Evolutionary conservation across 164 flowering plant species (phyloP).

Genomic region (Kalanchoe fedtschenkoi): DNA sequence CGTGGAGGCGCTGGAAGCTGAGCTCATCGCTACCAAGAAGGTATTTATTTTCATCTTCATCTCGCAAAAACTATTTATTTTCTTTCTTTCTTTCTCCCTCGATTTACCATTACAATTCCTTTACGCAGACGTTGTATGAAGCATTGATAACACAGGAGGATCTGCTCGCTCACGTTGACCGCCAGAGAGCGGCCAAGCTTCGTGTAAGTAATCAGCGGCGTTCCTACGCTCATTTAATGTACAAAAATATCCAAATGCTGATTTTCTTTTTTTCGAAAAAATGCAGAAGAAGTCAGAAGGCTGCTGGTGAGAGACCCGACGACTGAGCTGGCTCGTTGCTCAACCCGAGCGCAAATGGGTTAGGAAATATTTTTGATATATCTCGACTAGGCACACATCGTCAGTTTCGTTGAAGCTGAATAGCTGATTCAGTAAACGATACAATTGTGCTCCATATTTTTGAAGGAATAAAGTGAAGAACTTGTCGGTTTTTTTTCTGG

Average conservation of each 20-base stretch:
- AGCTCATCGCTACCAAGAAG: slow-evolving; percentile 84
- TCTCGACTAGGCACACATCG: not conserved
- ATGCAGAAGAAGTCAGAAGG: slow-evolving; percentile 1
- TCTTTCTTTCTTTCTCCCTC: not conserved
- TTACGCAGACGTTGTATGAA: slow-evolving; percentile 67
- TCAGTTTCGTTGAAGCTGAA: not conserved
- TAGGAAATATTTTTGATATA: not conserved
- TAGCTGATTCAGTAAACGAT: not conserved
- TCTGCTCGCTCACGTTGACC: slow-evolving; percentile 71
- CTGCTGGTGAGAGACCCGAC: not conserved
- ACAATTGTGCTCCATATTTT: no score
- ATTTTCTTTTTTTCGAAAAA: not conserved
- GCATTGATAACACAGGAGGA: slow-evolving; percentile 89
- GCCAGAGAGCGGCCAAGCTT: slow-evolving; percentile 55
- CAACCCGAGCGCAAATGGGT: not conserved
- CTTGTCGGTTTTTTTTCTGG: no score
- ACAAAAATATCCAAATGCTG: not conserved
- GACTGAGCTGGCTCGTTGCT: not conserved
- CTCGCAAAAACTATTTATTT: not conserved
- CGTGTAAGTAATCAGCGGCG: slow-evolving; percentile 35
- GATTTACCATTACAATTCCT: not conserved
- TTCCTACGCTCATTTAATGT: not conserved
- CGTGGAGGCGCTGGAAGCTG: slow-evolving; percentile 88
- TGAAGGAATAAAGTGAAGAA: no score
- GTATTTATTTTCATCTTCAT: slow-evolving; percentile 16